Conservation (phyloP, 495 filamentous ascomycete species). For the Hypoxylon cercidicola region DNA sequence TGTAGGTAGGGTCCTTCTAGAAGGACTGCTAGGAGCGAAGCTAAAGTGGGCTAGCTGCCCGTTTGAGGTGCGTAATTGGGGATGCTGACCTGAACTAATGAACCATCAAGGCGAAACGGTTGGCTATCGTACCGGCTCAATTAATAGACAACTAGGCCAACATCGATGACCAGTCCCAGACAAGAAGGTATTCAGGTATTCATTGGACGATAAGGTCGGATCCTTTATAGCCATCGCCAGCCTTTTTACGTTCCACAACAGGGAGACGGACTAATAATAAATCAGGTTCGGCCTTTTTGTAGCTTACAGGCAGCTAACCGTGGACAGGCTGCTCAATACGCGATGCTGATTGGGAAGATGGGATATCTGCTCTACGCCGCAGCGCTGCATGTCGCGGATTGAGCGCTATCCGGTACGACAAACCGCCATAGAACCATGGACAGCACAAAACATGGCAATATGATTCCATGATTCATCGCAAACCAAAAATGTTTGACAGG, state of each 20-base stretch:
- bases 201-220: background rate
- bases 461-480: too few species aligned
- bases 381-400: too few species aligned
- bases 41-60: constrained; percentile 5
- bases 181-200: constrained; percentile 36
- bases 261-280: background rate
- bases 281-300: too few species aligned
- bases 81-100: background rate
- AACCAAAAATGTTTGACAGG: too few species aligned
- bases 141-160: constrained; percentile 8
- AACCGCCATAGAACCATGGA: too few species aligned
- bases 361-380: too few species aligned
- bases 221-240: background rate
- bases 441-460: too few species aligned
- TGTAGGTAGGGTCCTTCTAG: constrained; percentile 18
- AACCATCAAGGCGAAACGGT: background rate
- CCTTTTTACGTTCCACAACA: constrained; percentile 11
- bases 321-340: too few species aligned
- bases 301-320: too few species aligned
- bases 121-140: background rate
- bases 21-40: constrained; percentile 17
- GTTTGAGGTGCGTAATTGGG: constrained; percentile 7
- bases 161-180: constrained; percentile 27
- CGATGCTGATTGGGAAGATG: constrained; percentile 8
- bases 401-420: too few species aligned